phyloP scores from a whole-genome alignment of 257 asterid species.

The Solanum appendiculatum region DNA sequence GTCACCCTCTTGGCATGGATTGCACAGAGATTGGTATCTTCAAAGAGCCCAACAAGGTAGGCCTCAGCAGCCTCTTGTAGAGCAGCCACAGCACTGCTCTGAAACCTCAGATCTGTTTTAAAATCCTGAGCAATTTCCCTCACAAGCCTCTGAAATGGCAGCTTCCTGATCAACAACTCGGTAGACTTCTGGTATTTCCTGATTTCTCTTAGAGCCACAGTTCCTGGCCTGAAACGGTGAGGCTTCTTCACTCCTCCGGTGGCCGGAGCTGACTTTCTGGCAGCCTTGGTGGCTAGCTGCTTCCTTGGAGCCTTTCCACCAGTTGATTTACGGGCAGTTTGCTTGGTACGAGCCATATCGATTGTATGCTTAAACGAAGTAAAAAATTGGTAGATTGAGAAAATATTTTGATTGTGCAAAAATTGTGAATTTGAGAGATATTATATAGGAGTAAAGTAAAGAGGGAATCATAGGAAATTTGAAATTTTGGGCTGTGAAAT shows the following conservation, averaged over 20 bases:
- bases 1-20: background rate
- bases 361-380: background rate
- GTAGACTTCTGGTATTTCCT: background rate
- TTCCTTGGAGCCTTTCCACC: background rate
- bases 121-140: background rate
- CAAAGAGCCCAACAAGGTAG: background rate
- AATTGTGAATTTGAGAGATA: background rate
- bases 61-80: background rate
- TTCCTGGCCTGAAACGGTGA: background rate
- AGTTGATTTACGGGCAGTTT: background rate
- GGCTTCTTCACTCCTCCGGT: background rate
- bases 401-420: background rate
- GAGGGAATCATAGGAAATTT: slow-evolving; percentile 17
- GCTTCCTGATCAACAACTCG: background rate
- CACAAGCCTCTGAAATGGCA: background rate
- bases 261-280: background rate
- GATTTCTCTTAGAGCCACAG: background rate
- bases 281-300: background rate
- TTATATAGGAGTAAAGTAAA: slow-evolving; percentile 1
- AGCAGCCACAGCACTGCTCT: background rate
- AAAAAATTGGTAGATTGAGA: background rate
- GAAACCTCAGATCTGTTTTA: background rate
- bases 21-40: background rate
- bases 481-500: background rate
- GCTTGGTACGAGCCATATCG: background rate